Base-by-base conservation (phyloP, 2,329 filamentous ascomycete genomes). In the Colletotrichum paranaense region DNA sequence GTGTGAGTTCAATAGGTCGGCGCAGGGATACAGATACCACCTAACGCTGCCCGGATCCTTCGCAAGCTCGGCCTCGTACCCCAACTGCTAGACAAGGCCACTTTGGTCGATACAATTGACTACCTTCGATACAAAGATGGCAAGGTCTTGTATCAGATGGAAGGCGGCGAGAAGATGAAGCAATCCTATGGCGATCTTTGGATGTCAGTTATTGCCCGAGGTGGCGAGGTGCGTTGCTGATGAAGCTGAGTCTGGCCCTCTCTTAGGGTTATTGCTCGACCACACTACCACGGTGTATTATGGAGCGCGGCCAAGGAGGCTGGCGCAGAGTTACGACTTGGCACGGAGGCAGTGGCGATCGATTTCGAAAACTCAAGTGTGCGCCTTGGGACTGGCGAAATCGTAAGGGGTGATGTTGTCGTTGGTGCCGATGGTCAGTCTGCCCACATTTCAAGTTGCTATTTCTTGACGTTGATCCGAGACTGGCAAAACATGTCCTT, bases 351-450 rank as follows among this genome's bases (percentile, higher is more conserved):
- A 9, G 60, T 66, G 38, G 22, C 38, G 4, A 71, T 73, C 8
- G 71, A 71, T 19, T 73, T 73, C 60, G 46, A 62, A 3, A 30
- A 32, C 3, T 46, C 35, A 1, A 66, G 32, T 0, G 70, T 73
- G 1, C 58, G 19, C 22, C 60, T 70, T 0, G 57, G 30, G 24
- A 60, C 62, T 3, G 70, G 70, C 2, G 60, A 70, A 19, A 59
- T 60, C 32, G 35, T 73, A 11, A 26, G 16, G 0, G 67, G 70
- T 4, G 70, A 73, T 28, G 60, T 73, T 1, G 49, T 73, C 0
- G 35, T 70, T 5, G 70, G 70, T 5, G 67, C 70, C 8, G 70
- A 73, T 14, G 70, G 70, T 73, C 30, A 14, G 60, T 68, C n/a
- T 9, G 1, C 42, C 19, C 19, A 46, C 42, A 46, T 19, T n/a